Evolutionary conservation across 2,329 filamentous ascomycete genomes (phyloP), one percentile per base, ranked within the genome.

Genomic region (Colletotrichum sp.): DNA sequence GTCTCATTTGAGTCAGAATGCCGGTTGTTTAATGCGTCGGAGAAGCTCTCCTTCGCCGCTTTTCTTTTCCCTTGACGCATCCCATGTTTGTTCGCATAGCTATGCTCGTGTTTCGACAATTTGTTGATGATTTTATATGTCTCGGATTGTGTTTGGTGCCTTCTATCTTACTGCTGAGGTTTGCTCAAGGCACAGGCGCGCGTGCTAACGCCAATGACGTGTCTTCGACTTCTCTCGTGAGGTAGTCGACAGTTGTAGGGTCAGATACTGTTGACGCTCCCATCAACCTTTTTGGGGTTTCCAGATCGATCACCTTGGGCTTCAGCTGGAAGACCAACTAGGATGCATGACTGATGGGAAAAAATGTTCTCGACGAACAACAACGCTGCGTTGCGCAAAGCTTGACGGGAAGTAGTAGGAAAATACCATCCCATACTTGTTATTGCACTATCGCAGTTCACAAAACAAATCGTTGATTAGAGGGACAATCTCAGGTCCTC

Each of bases 211-310:
- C 34, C 34, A 36, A 36, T 15, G 34, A 12, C 9, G 39, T 2
- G 18, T 7, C 5, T 21, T 21, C 10, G 9, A 10, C 10, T 7
- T 49, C 39, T n/a, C 3, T n/a, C 18, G 39, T 21, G 39, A 21
- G 18, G 9, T n/a, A 21, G 9, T 49, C 18, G 18, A n/a, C 39
- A 2, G 39, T 12, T 6, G 9, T n/a, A 49, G 5, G 1, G 7
- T 12, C 2, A n/a, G 44, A 49, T 21, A 10, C 18, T 49, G 10
- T 7, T 21, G 6, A 49, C 6, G 44, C 10, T 12, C 6, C 18
- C 18, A 5, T 13, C 44, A 10, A 12, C 18, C 0, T 4, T 12
- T 4, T 4, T 4, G 6, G 2, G 10, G n/a, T 21, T 21, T 49
- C 3, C 3, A 6, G 18, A 13, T 21, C n/a, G 1, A 49, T 21